Base-by-base conservation (phyloP, 1,284 basidiomycete genomes). In the Cryptococcus jaspeensis region DNA sequence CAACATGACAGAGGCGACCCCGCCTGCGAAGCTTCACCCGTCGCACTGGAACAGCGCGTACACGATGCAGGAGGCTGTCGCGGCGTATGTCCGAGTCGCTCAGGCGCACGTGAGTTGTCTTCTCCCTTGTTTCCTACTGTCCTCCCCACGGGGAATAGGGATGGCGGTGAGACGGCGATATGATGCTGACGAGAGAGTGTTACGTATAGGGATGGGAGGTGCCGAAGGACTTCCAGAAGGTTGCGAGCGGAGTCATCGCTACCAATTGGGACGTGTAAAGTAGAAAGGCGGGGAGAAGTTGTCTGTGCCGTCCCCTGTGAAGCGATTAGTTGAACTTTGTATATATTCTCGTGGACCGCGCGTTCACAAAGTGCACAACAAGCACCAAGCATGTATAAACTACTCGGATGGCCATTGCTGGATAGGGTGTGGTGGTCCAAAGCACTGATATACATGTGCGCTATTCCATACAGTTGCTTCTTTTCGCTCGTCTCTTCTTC, bases 1-100 rank as follows among this genome's bases (percentile, higher is more conserved):
- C 13, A 69, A 69, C 39, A 67, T 69, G 65, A 66, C 65, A 9
- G 64, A 64, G 53, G 64, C 64, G 13, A 60, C 60, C 0, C 63
- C 63, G 3, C 63, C 63, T 11, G 65, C 64, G 0, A 18, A 55
- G 44, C 47, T 66, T n/a, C 63, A 65, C 37, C 40, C 55, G 9
- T 13, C 32, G 2, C 12, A 23, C 8, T 65, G 62, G 63, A 51
- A 69, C 40, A 32, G n/a, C 32, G 59, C 63, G 12, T 69, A 69
- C 47, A 55, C 54, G 12, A 52, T 65, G 37, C 48, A 50, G 7
- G 67, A 69, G 45, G 61, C 67, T 20, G 42, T 65, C 2, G 60
- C 65, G 28, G 67, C 67, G 13, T 67, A 60, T 39, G 65, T 64
- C 54, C 52, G 67, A 23, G 67, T 65, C 4, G 67, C 67, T 1